Evolutionary conservation across 2,329 filamentous ascomycete species (phyloP).

Genomic region (Rhytidhysteron rufulum): DNA sequence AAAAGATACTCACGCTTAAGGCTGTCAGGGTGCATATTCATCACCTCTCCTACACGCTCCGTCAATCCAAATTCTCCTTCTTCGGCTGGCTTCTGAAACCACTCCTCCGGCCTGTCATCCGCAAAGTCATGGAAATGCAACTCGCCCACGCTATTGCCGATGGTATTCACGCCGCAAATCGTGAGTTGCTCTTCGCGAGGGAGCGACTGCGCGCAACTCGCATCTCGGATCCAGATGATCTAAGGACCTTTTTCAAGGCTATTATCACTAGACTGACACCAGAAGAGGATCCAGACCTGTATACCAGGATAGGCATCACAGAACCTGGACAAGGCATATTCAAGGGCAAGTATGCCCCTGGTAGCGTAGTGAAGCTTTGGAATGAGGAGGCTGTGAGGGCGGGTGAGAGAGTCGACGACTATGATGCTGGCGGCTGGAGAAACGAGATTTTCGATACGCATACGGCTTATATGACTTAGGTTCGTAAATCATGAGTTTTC

Average conservation of each 20-base stretch:
- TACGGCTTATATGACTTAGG: slow-evolving; percentile 20
- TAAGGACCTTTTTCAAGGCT: slow-evolving; percentile 78
- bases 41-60: slow-evolving; percentile 76
- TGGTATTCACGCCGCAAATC: slow-evolving; percentile 69
- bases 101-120: slow-evolving; percentile 73
- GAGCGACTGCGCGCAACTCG: slow-evolving; percentile 82
- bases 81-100: slow-evolving; percentile 82
- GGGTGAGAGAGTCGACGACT: slow-evolving; percentile 70
- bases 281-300: slow-evolving; percentile 70
- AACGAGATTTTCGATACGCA: slow-evolving; percentile 74
- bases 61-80: slow-evolving; percentile 71
- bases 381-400: slow-evolving; percentile 71
- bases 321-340: slow-evolving; percentile 64
- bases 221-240: slow-evolving; percentile 74
- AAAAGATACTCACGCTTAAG: slow-evolving; percentile 75
- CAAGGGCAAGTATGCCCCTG: slow-evolving; percentile 80
- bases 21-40: slow-evolving; percentile 78
- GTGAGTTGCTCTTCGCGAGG: slow-evolving; percentile 80
- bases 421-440: slow-evolving; percentile 69
- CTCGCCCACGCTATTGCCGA: slow-evolving; percentile 69
- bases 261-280: slow-evolving; percentile 72
- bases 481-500: too few relatives aligned
- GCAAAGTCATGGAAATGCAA: slow-evolving; percentile 74
- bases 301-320: slow-evolving; percentile 67
- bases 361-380: slow-evolving; percentile 87